Conservation (phyloP, 2,329 filamentous ascomycete genomes). For the Pseudocercospora ulei region DNA sequence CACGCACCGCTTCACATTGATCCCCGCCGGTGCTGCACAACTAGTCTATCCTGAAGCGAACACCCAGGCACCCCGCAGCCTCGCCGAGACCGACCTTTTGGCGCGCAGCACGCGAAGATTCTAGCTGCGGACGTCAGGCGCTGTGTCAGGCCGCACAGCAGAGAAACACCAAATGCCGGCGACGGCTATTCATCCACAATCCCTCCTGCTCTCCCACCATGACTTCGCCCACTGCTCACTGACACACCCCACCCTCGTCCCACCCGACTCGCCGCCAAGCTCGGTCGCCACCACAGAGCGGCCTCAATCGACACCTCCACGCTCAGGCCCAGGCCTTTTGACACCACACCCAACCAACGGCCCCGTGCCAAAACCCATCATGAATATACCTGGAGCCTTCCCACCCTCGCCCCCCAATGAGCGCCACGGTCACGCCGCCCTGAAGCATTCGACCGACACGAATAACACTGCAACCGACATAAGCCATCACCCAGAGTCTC, state of each 20-base stretch:
- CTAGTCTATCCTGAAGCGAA: too few species aligned
- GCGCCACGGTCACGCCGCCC: slow-evolving; percentile 8
- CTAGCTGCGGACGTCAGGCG: slow-evolving; percentile 2
- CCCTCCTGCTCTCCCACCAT: slow-evolving; percentile 2
- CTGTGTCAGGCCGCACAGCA: slow-evolving; percentile 3
- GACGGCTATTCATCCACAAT: background rate
- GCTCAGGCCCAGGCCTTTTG: slow-evolving; percentile 31
- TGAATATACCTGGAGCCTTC: slow-evolving; percentile 19
- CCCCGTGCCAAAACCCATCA: slow-evolving; percentile 16
- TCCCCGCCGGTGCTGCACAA: background rate
- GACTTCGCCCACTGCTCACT: slow-evolving; percentile 24
- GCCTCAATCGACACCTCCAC: slow-evolving; percentile 20
- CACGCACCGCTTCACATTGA: slow-evolving; percentile 1
- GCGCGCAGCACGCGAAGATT: too few species aligned
- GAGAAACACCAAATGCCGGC: background rate
- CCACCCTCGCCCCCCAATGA: slow-evolving; percentile 25
- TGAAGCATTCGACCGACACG: slow-evolving; percentile 10
- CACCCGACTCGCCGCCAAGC: slow-evolving; percentile 23
- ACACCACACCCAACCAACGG: slow-evolving; percentile 31
- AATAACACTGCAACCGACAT: slow-evolving; percentile 18
- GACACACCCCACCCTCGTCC: slow-evolving; percentile 26
- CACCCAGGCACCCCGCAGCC: slow-evolving; percentile 4
- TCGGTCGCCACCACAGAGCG: slow-evolving; percentile 16
- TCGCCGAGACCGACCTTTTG: too few species aligned
- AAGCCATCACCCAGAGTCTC: slow-evolving; percentile 25